phyloP scores from a whole-genome alignment of 352 stramenopile genomes.

The Pythium myriotylum region DNA sequence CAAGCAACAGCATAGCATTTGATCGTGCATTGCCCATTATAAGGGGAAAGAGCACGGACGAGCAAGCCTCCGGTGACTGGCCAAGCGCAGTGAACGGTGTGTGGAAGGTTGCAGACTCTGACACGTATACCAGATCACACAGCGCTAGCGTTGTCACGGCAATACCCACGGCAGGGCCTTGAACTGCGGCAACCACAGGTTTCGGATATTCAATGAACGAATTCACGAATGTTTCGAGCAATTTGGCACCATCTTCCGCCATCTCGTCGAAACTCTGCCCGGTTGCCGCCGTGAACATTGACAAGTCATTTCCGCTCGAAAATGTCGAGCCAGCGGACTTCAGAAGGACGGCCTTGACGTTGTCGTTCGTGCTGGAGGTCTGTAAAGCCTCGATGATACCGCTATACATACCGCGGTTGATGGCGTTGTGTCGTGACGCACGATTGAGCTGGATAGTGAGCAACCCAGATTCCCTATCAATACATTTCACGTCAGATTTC shows the following conservation, averaged over 20 bases:
- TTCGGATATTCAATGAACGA: conserved; percentile 90
- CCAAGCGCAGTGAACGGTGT: conserved; percentile 92
- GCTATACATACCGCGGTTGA: conserved; percentile 86
- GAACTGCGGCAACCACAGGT: conserved; percentile 87
- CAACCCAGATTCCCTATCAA: conserved; percentile 52
- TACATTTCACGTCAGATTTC: conserved; percentile 1
- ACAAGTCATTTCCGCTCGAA: conserved; percentile 89
- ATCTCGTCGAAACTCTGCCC: conserved; percentile 59
- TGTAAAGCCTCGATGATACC: conserved; percentile 72
- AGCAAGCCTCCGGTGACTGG: conserved; percentile 91
- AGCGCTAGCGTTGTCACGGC: conserved; percentile 87
- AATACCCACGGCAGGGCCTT: conserved; percentile 91
- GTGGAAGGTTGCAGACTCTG: conserved; percentile 87
- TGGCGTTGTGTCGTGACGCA: conserved; percentile 84
- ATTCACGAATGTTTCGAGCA: conserved; percentile 70
- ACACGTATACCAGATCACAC: conserved; percentile 91
- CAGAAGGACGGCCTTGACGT: conserved; percentile 84
- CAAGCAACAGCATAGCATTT: conserved; percentile 89
- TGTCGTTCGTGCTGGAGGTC: conserved; percentile 57
- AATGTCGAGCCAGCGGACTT: conserved; percentile 89
- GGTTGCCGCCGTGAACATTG: conserved; percentile 71
- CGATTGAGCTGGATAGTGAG: conserved; percentile 83
- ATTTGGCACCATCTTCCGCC: conserved; percentile 52
- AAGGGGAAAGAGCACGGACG: conserved; percentile 79
- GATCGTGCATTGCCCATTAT: conserved; percentile 87